Evolutionary conservation across 345 rosid species (phyloP), one percentile per base, ranked within the genome.

Genomic region (Sisymbrium altissimum): DNA sequence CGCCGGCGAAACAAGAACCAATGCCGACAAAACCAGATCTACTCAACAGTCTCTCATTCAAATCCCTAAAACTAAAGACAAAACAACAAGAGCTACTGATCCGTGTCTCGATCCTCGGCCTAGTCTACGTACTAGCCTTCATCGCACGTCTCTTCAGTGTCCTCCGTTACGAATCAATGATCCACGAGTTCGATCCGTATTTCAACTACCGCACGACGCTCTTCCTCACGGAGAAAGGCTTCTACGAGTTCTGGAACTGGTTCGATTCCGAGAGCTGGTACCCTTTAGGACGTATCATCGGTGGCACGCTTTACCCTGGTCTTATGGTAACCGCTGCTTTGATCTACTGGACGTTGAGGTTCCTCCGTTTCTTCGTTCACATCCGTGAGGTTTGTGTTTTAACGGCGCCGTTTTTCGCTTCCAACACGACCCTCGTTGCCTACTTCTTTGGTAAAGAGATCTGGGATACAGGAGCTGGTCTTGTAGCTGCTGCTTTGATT

Each of bases 161-260:
- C 32, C 92, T 95, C 27, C 97, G 99, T 0, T 93, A 93, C 63
- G 98, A 93, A 80, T 93, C 98, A 17, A 93, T 93, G 98, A 93
- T 93, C 87, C 99, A 95, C 71, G 99, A 95, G 61, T 95, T 95
- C 59, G 99, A 95, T 60, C 99, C 99, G 1, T 95, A 95, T 75
- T 95, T 95, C 83, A 95, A 95, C 74, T 92, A 95, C 74, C 86
- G 99, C 6, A 90, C 97, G 12, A 93, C 98, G 0, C 90, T 90
- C 5, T 93, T 66, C 83, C 71, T 93, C 18, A 93, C 98, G 1
- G 64, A 87, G 71, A 88, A 95, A 38, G 99, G 99, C 2, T 95
- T 95, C 60, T 89, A 89, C 76, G 99, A 95, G 64, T 95, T 95
- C 71, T 95, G 99, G 99, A 95, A 95, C 83, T 95, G 99, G 99